Evolutionary conservation across 169 alveolate genomes (phyloP).

Genomic region (Babesia caballi): DNA sequence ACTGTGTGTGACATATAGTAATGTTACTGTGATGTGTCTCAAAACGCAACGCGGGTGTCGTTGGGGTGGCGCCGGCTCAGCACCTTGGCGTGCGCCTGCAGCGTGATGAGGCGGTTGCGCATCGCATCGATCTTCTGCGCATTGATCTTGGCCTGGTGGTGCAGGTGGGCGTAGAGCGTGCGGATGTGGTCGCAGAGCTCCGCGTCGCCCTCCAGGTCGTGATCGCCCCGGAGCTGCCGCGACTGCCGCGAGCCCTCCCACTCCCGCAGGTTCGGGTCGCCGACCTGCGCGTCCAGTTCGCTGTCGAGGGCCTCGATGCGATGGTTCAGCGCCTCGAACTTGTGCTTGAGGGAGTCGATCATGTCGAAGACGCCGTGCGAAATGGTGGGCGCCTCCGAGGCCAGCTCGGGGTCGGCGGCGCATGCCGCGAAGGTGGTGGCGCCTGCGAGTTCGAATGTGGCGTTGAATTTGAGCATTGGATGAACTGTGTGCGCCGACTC

Average conservation of each 20-base stretch:
- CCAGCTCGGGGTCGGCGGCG: background rate
- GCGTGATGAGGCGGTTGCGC: conserved; percentile 35
- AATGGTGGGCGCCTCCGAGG: conserved; percentile 5
- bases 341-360: conserved; percentile 44
- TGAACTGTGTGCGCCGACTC: background rate
- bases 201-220: conserved; percentile 51
- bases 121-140: conserved; percentile 59
- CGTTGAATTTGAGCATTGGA: conserved; percentile 10
- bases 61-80: conserved; percentile 28
- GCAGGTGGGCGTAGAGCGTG: conserved; percentile 35
- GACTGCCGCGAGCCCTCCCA: conserved; percentile 37
- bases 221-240: conserved; percentile 20
- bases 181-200: conserved; percentile 51
- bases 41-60: conserved; percentile 47
- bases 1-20: background rate
- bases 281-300: conserved; percentile 41
- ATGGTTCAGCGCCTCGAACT: conserved; percentile 39
- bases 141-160: conserved; percentile 63
- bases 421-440: background rate
- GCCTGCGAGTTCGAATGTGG: conserved; percentile 23
- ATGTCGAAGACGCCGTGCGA: conserved; percentile 39
- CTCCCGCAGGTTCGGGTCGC: conserved; percentile 60
- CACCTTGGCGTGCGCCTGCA: conserved; percentile 70
- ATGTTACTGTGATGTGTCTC: background rate
- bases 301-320: conserved; percentile 42